Evolutionary conservation across 148 eudicot species (phyloP), one percentile per base, ranked within the genome.

Genomic region (Camellia lanceoleosa): DNA sequence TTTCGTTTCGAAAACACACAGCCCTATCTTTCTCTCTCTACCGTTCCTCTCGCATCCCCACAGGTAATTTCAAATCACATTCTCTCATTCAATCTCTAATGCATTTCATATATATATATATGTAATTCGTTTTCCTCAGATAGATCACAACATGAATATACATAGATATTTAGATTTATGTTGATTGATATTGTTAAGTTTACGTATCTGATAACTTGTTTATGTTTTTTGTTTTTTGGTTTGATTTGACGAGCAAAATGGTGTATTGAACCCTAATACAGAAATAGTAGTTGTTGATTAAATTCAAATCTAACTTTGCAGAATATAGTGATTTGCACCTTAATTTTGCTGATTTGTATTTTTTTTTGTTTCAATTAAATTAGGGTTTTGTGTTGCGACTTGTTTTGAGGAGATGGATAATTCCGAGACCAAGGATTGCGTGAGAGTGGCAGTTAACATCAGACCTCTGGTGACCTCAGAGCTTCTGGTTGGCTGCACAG

Each of bases 381-480:
- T 20, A 78, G 80, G 80, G 51, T 78, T 52, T 68, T 55, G 23
- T 52, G 47, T 52, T 68, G 61, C n/a, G 43, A 42, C 0, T 23
- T 62, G 30, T 52, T 67, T 74, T 69, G 81, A 63, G 61, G 80
- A 51, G 16, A 87, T 90, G 91, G 92, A 89, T 44, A 86, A 76
- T 68, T 65, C 79, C 1, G 88, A 88, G 8, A 75, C 64, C 44
- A 87, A 85, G 63, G 91, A 89, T 63, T 87, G 91, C 10, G 95
- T 93, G 7, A 86, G 92, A 73, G 97, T 93, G 0, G 97, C 97
- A 3, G 97, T 93, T 14, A 91, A 93, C 64, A 76, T 93, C 58
- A 81, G 97, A 23, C 97, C 97, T 2, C 74, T 93, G 67, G 92
- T 93, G 8, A 93, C 95, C 8, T 3, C 92, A 0, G 97, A 93